Percentiles rank a stretch among this genome's conserved stretches.
These are phyloP conservation scores for Yamadazyma triangularis DNA, from an alignment of 1,139 yeast species.

Conservation along the genomic window DNA sequence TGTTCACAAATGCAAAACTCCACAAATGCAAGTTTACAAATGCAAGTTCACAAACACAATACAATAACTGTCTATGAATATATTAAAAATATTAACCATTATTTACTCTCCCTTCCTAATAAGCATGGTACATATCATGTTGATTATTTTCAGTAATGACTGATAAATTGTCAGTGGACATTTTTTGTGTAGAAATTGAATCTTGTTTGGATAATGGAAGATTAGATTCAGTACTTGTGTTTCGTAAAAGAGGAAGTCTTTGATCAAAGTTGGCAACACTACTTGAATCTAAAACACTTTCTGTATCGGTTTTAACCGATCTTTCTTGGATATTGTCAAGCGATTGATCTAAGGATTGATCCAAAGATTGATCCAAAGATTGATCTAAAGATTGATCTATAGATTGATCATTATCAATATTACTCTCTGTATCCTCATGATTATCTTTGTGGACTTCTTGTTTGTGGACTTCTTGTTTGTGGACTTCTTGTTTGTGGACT, in stretches of 20 bases:
- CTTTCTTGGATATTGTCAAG: too few relatives aligned
- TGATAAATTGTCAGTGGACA: constrained; percentile 16
- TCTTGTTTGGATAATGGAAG: constrained; percentile 10
- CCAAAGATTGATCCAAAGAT: too few relatives aligned
- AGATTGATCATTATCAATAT: too few relatives aligned
- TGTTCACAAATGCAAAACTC: too few relatives aligned
- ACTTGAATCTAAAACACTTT: background rate
- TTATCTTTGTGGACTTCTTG: too few relatives aligned
- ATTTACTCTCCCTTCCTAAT: constrained; percentile 6
- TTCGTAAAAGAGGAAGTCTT: constrained; percentile 27
- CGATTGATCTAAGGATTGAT: too few relatives aligned
- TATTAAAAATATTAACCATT: background rate
- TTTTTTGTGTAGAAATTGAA: constrained; percentile 6
- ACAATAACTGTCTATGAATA: background rate
- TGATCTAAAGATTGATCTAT: too few relatives aligned
- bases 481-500: too few relatives aligned
- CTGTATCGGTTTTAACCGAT: background rate
- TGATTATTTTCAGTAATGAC: constrained; percentile 11
- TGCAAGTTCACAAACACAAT: background rate
- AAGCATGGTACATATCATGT: constrained; percentile 19
- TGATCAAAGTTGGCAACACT: constrained; percentile 29
- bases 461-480: too few relatives aligned
- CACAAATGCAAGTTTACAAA: too few relatives aligned
- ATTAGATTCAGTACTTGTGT: constrained; percentile 22
- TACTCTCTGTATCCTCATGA: too few relatives aligned